phyloP scores from a whole-genome alignment of 1,284 basidiomycete genomes.

The Apiotrichum sp. region DNA sequence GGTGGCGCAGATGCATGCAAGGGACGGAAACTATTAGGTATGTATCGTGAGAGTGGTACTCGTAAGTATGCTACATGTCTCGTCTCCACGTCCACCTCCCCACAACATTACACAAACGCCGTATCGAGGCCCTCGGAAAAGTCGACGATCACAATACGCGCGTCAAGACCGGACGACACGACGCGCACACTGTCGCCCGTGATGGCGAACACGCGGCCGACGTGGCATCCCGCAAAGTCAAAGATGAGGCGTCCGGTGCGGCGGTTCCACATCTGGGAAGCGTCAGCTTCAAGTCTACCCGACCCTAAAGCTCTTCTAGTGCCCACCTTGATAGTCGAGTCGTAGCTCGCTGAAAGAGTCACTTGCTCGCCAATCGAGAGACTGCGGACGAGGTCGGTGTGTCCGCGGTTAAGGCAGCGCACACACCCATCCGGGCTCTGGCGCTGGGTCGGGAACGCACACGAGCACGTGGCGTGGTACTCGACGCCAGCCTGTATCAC shows the following conservation, averaged over 20 bases:
- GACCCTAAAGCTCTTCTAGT: too few relatives aligned
- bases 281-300: background rate
- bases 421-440: slow-evolving; percentile 19
- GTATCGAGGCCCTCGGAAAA: slow-evolving; percentile 76
- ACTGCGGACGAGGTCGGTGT: slow-evolving; percentile 69
- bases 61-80: too few relatives aligned
- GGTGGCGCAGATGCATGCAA: too few relatives aligned
- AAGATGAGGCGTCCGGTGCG: slow-evolving; percentile 63
- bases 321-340: slow-evolving; percentile 70
- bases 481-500: slow-evolving; percentile 15
- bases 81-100: too few relatives aligned
- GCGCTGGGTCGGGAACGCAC: slow-evolving; percentile 22
- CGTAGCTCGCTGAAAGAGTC: slow-evolving; percentile 75
- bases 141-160: slow-evolving; percentile 79
- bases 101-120: slow-evolving; percentile 51
- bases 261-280: slow-evolving; percentile 66
- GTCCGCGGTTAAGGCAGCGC: slow-evolving; percentile 47
- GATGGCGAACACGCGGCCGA: slow-evolving; percentile 72
- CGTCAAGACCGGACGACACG: slow-evolving; percentile 75
- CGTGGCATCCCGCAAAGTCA: slow-evolving; percentile 67
- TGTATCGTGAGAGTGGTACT: too few relatives aligned
- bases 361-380: slow-evolving; percentile 67
- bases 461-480: slow-evolving; percentile 32
- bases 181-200: slow-evolving; percentile 69
- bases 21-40: too few relatives aligned